Evolutionary conservation across 805 yeast species (phyloP), one percentile per base, ranked within the genome.

Genomic region (Candida mattraensis): DNA sequence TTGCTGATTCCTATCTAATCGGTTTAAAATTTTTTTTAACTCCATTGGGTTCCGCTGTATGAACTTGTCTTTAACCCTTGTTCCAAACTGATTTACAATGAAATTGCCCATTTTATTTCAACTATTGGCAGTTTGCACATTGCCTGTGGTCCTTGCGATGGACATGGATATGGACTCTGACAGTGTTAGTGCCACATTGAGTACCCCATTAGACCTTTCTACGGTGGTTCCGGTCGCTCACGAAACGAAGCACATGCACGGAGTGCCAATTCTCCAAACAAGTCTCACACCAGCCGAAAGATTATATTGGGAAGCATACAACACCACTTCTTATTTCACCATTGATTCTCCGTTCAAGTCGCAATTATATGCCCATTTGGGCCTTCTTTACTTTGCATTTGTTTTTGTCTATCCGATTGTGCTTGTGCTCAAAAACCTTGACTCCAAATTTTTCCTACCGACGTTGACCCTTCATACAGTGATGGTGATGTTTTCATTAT

Each of bases 231-330:
- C 80, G 1, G 58, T 64, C n/a, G 62, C 81, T 0, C 78, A 76
- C 52, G 74, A 68, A 35, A 51, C 45, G 5, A 54, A 47, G 20
- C 70, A 77, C 52, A 55, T 60, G 31, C 95, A 87, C 53, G 95
- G 95, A 0, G 52, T 75, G 45, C 89, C 95, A 1, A 85, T 89
- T 27, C 66, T 88, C 29, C 64, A 78, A 18, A 82, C 84, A 2
- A 53, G 75, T 13, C 69, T 89, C 31, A 70, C 79, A 12, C 82
- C 89, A 0, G 83, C 78, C 28, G 96, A 88, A 58, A 65, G 78
- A 37, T 56, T 70, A 18, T 89, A 73, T 60, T 89, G 97, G 97
- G 79, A 78, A 31, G 56, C 61, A 17, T 89, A 88, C 61, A 78
- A 84, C 53, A 78, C 94, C 10, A 82, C 91, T 2, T 80, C 87